Base-by-base conservation (phyloP, 1,284 basidiomycete genomes). In the Testicularia cyperi region DNA sequence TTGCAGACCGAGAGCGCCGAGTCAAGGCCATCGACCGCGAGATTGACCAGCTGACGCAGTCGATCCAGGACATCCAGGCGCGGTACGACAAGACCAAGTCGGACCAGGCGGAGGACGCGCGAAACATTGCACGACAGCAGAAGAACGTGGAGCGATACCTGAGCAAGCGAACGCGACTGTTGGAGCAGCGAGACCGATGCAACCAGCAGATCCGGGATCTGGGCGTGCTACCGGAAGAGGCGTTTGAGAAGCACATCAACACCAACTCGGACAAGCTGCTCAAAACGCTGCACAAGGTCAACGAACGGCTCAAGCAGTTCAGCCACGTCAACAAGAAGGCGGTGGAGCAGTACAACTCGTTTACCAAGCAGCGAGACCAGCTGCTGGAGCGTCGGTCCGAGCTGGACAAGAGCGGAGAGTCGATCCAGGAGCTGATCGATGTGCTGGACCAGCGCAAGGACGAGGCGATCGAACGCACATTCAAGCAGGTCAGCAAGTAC, bases 281-380 rank as follows among this genome's bases (percentile, higher is more conserved):
- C 65, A 92, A 90, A 79, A 88, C 87, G 61, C 82, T 98, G 26
- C 92, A 95, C 71, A 83, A 83, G 19, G 86, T 92, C 60, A 92
- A 96, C 70, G 92, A 96, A 68, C 84, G 85, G 22, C 81, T 99
- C 58, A 96, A 94, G 78, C 92, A 92, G 78, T 98, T 92, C 70
- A 87, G 90, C 0, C 92, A 97, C 74, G 94, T 98, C 63, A 99
- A 99, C 82, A 98, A 98, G 81, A 97, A 97, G 78, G 95, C 94
- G 1, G 94, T 96, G 72, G 95, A 99, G 78, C 92, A 97, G 78
- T 97, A 95, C 81, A 90, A 84, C 78, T 92, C 89, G 75, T 98
- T 98, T 77, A 96, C 92, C 9, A 95, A 94, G 75, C 92, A 98
- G 78, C 86, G 92, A 2, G 92, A 97, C 74, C 88, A 92, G 65